phyloP scores from a whole-genome alignment of 2,329 filamentous ascomycete species.

The Teratosphaeria pseudoeucalypti region DNA sequence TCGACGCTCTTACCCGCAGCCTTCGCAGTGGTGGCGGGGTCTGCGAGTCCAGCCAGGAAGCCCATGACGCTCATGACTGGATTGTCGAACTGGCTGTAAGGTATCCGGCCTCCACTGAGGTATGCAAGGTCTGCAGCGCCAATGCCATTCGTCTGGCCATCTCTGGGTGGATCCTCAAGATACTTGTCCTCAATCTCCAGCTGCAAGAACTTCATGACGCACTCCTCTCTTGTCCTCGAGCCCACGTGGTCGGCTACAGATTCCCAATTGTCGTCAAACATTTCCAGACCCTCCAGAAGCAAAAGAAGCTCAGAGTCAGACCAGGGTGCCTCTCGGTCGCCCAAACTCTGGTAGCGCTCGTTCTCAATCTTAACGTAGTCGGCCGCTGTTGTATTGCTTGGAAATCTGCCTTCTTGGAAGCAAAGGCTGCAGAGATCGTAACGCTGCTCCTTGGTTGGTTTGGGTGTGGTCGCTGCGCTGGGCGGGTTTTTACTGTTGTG shows the following conservation, averaged over 20 bases:
- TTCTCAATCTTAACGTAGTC: conserved; percentile 89
- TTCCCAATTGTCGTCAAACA: conserved; percentile 93
- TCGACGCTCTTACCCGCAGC: conserved; percentile 81
- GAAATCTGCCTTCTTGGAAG: conserved; percentile 74
- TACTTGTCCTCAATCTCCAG: conserved; percentile 98
- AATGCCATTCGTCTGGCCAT: conserved; percentile 38
- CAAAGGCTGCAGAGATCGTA: conserved; percentile 89
- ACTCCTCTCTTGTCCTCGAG: conserved; percentile 86
- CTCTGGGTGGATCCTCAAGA: conserved; percentile 51
- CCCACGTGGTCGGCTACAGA: conserved; percentile 86
- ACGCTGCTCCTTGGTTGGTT: conserved; percentile 51
- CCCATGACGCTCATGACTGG: conserved; percentile 93
- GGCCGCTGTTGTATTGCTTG: conserved; percentile 62
- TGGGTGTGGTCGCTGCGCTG: conserved; percentile 33
- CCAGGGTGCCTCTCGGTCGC: conserved; percentile 82
- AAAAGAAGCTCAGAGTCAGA: conserved; percentile 81
- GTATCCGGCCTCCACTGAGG: conserved; percentile 63
- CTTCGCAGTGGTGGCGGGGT: conserved; percentile 80
- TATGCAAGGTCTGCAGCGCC: conserved; percentile 46
- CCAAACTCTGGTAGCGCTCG: conserved; percentile 64
- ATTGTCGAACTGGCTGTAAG: conserved; percentile 88
- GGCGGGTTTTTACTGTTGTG: conserved; percentile 56
- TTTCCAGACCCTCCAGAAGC: conserved; percentile 80
- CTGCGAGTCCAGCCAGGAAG: conserved; percentile 83
- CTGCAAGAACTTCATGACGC: conserved; percentile 90